Evolutionary conservation across 2,329 filamentous ascomycete species (phyloP).

Genomic region (Setomelanomma holmii): DNA sequence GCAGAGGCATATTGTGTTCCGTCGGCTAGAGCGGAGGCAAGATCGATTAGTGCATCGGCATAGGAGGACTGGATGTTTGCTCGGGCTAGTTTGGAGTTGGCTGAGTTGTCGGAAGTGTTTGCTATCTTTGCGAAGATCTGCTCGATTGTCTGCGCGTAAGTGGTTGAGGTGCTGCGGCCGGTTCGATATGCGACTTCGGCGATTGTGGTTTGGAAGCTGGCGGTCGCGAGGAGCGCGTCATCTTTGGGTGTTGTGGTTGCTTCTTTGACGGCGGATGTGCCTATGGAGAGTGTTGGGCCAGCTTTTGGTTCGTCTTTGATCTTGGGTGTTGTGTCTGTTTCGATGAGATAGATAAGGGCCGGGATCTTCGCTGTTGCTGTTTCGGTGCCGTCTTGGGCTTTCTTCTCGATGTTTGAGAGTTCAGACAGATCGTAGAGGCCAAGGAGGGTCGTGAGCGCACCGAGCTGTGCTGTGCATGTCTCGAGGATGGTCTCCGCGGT

Average conservation of each 20-base stretch:
- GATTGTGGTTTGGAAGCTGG: constrained; percentile 64
- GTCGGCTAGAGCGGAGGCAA: constrained; percentile 57
- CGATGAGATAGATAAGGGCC: constrained; percentile 55
- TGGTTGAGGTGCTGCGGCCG: constrained; percentile 57
- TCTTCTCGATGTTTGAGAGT: constrained; percentile 60
- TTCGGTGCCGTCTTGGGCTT: constrained; percentile 63
- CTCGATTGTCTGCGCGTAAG: constrained; percentile 58
- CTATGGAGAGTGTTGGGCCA: constrained; percentile 44
- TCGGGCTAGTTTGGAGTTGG: constrained; percentile 57
- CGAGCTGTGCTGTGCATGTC: constrained; percentile 69
- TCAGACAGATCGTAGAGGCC: constrained; percentile 57
- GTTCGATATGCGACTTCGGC: constrained; percentile 64
- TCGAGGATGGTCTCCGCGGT: constrained; percentile 71
- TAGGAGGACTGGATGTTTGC: constrained; percentile 62
- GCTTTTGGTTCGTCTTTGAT: constrained; percentile 34
- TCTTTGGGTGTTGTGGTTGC: constrained; percentile 52
- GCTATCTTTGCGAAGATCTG: constrained; percentile 41
- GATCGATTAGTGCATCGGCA: constrained; percentile 63
- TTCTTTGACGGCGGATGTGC: constrained; percentile 24
- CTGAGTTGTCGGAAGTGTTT: constrained; percentile 56
- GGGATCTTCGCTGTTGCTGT: constrained; percentile 63
- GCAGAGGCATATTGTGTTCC: constrained; percentile 18
- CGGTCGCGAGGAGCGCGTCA: constrained; percentile 62
- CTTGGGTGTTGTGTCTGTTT: constrained; percentile 23
- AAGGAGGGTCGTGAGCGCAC: constrained; percentile 54